A percentile compares a stretch with the other conserved stretches of the same genome.
phyloP scores from a whole-genome alignment of 116 monocot species.

The Trichopus zeylanicus region DNA sequence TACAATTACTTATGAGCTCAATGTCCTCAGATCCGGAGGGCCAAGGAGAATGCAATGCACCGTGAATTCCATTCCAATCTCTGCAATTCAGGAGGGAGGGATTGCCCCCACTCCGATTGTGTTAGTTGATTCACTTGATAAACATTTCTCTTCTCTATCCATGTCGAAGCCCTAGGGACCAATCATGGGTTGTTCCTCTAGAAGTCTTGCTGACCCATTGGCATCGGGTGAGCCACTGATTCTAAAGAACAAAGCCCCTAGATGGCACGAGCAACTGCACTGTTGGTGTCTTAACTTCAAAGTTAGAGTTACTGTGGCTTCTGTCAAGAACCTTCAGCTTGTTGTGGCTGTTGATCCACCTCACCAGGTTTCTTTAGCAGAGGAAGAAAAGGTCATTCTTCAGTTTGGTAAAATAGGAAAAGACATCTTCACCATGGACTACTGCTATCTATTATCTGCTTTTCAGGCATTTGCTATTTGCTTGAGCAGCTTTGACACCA shows the following conservation, averaged over 20 bases:
- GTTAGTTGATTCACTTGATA: constrained; percentile 33
- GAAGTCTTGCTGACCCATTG: constrained; percentile 13
- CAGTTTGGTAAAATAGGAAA: constrained; percentile 71
- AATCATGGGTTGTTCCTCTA: constrained; percentile 22
- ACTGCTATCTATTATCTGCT: constrained; percentile 44
- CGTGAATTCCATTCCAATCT: constrained; percentile 39
- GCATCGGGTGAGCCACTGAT: constrained; percentile 23
- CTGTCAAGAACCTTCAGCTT: constrained; percentile 65
- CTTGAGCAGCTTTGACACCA: constrained; percentile 61
- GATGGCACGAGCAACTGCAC: constrained; percentile 70
- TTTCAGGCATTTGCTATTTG: constrained; percentile 68
- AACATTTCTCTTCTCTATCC: constrained; percentile 21
- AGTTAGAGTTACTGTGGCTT: constrained; percentile 56
- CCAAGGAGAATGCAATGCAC: constrained; percentile 56
- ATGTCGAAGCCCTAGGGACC: constrained; percentile 16
- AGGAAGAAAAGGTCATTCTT: constrained; percentile 59
- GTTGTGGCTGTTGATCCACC: constrained; percentile 40
- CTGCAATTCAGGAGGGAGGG: constrained; percentile 33
- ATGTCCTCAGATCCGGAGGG: constrained; percentile 49
- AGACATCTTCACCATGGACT: constrained; percentile 70
- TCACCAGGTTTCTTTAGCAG: constrained; percentile 28
- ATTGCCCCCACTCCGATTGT: constrained; percentile 42
- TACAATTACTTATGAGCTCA: constrained; percentile 53
- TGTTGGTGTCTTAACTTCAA: constrained; percentile 66
- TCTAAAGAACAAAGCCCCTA: constrained; percentile 59